Evolutionary conservation across 73 alveolate species (phyloP), one percentile per base, ranked within the genome.

Genomic region (Tetrahymena malaccensis): DNA sequence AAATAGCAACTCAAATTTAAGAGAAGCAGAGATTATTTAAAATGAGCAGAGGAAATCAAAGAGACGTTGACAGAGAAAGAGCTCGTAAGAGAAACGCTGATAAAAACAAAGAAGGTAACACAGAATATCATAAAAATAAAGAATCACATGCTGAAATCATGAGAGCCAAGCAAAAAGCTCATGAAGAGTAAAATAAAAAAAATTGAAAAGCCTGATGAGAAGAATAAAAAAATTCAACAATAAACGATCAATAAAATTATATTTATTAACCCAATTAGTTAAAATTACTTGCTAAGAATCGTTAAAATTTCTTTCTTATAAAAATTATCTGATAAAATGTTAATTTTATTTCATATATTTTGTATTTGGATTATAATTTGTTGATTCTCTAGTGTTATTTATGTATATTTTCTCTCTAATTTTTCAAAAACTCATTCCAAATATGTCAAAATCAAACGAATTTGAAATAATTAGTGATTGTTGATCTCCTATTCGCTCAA

Each of bases 31-130:
- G 37, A 70, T 70, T 31, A 27, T 27, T 35, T 43, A 96, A 93
- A 44, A 97, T 97, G 98, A 96, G 98, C 35, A 85, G 98, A 43
- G 98, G 98, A 22, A 97, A 97, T 43, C 97, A 97, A 93, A 56
- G 98, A 94, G 98, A 97, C 43, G 84, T 89, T 35, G 98, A 96
- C 38, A 85, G 98, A 38, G 97, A 97, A 58, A 40, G 97, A 25
- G 98, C 97, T 31, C 43, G 89, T 84, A 97, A 97, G 96, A 94
- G 98, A 44, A 58, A 93, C 38, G 98, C 94, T 58, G 95, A 97
- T 94, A 93, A 37, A 35, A 94, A 93, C 43, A 94, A 96, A 34
- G 94, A 85, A 10, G 96, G 96, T 85, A 97, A 89, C 84, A 56
- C 56, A 8, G 98, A 97, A 37, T 95, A 94, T 93, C 94, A 40